phyloP scores from a whole-genome alignment of 345 rosid genomes.

The Sonneratia alba region DNA sequence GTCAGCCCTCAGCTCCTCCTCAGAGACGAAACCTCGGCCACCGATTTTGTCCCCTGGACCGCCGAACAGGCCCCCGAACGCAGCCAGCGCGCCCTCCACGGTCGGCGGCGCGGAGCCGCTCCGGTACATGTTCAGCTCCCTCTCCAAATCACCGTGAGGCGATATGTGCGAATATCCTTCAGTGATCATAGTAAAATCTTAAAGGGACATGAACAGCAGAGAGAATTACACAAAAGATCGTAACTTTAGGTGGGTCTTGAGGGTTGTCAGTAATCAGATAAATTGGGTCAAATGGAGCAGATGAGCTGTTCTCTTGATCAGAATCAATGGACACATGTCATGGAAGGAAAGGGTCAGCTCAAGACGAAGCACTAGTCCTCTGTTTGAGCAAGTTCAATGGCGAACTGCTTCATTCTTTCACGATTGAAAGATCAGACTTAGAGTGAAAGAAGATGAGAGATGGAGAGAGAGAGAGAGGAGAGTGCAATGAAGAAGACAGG shows the following conservation, averaged over 20 bases:
- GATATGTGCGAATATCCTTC: constrained; percentile 34
- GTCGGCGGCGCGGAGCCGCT: constrained; percentile 98
- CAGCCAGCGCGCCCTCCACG: constrained; percentile 68
- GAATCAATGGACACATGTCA: constrained; percentile 8
- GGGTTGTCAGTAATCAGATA: background rate
- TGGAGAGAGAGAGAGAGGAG: constrained; percentile 2
- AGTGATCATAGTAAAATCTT: constrained; percentile 18
- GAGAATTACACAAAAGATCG: constrained; percentile 7
- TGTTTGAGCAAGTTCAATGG: background rate
- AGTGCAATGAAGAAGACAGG: constrained; percentile 21
- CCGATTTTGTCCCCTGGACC: constrained; percentile 20
- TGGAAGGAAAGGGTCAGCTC: background rate
- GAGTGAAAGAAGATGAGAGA: background rate
- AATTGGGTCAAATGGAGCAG: constrained; percentile 7
- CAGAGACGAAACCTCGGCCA: constrained; percentile 33
- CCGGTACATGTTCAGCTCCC: constrained; percentile 54
- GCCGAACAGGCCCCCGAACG: constrained; percentile 58
- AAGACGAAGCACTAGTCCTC: background rate
- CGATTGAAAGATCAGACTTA: constrained; percentile 5
- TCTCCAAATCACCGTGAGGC: constrained; percentile 53
- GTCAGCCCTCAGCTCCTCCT: constrained; percentile 77
- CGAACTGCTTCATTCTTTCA: background rate
- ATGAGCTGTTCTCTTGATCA: constrained; percentile 10
- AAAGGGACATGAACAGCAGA: background rate
- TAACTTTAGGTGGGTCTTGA: constrained; percentile 9